Percentiles rank a stretch among this genome's conserved stretches.
Evolutionary conservation across 495 filamentous ascomycete species (phyloP).

Genomic region (Annulohypoxylon moriforme): DNA sequence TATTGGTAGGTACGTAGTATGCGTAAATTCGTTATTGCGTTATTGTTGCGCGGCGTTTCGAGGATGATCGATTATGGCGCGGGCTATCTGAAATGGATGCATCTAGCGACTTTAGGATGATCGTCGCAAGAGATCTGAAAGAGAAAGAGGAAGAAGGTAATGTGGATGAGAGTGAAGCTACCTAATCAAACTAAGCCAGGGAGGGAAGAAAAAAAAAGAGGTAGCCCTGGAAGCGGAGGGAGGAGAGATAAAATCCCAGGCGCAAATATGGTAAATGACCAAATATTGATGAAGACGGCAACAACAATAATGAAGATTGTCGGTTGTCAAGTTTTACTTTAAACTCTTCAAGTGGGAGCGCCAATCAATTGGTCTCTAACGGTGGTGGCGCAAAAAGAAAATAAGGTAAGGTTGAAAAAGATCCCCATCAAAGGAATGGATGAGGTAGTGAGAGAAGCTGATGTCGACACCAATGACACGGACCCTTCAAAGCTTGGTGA

Average conservation of each 20-base stretch:
- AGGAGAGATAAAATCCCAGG: conserved; percentile 18
- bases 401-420: conserved; percentile 14
- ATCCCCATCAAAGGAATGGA: conserved; percentile 9
- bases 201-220: neutral
- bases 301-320: conserved; percentile 14
- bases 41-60: conserved; percentile 42
- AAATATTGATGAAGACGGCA: conserved; percentile 35
- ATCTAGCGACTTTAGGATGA: conserved; percentile 32
- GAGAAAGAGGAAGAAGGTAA: neutral
- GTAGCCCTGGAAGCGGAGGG: neutral
- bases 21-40: conserved; percentile 18
- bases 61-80: conserved; percentile 40
- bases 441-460: conserved; percentile 27
- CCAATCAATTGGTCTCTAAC: conserved; percentile 40
- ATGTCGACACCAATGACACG: conserved; percentile 36
- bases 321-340: conserved; percentile 24
- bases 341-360: conserved; percentile 19
- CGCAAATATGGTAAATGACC: conserved; percentile 8
- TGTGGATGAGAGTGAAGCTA: neutral
- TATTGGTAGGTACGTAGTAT: conserved; percentile 19
- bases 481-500: conserved; percentile 14
- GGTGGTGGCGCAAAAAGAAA: conserved; percentile 40
- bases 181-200: conserved; percentile 15
- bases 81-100: conserved; percentile 37
- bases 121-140: conserved; percentile 13